Evolutionary conservation across 169 alveolate genomes (phyloP), one percentile per base, ranked within the genome.

Genomic region (Cryptosporidium parvum): DNA sequence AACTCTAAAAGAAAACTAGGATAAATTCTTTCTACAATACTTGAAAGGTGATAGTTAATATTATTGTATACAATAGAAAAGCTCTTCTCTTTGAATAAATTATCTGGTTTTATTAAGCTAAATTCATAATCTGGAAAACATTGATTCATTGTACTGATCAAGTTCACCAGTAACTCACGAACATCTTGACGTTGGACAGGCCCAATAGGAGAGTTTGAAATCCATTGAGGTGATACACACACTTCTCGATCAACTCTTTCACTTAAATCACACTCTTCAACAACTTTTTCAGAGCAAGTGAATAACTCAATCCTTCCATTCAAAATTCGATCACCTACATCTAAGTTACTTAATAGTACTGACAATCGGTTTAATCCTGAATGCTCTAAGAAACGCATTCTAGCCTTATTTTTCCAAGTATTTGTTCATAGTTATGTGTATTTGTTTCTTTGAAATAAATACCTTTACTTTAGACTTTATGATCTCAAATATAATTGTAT

Each of bases 81-180:
- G 7, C 70, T 72, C 48, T 59, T 52, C 18, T 70, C 94, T 42
- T 92, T 72, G 48, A 75, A 62, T 68, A 92, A 72, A 75, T 84
- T 86, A n/a, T 85, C 94, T 29, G 94, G 94, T 14, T 86, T 92
- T 33, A 92, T 52, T 51, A 92, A 58, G 62, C 94, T 92, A 75
- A 92, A 92, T 61, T 92, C 94, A 80, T 91, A 92, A 70, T 92
- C 94, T 1, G 94, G 94, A 61, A 92, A 92, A 85, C 94, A 92
- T 72, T 91, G 94, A 59, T 92, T 92, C 70, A 92, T 80, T 6
- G 94, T 85, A 35, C 92, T 70, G 23, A 92, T 92, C 53, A 92
- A 89, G 65, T 92, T 91, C 51, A 92, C 93, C 35, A 91, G 84
- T 56, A 92, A 44, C 6, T 92, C 94, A 45, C 91, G 85, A 26